phyloP scores from a whole-genome alignment of 1,284 basidiomycete species.

The Pascua guehoae region DNA sequence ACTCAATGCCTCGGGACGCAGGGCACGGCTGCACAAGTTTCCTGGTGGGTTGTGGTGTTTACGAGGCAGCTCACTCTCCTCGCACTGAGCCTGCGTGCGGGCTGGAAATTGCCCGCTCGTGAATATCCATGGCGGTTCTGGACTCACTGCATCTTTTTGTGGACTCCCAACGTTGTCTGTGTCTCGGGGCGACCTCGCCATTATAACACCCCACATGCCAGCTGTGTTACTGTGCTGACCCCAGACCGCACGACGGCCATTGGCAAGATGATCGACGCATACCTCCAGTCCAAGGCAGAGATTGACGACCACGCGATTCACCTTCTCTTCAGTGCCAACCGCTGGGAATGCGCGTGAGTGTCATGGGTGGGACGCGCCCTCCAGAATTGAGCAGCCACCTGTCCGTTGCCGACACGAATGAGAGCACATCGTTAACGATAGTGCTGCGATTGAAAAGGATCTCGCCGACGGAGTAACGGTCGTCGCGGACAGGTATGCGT shows the following conservation, averaged over 20 bases:
- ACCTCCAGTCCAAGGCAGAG: constrained; percentile 76
- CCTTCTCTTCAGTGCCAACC: constrained; percentile 91
- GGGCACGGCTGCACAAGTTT: constrained; percentile 64
- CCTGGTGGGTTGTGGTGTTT: constrained; percentile 61
- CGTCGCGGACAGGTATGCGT: constrained; percentile 92
- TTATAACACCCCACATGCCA: too few species aligned
- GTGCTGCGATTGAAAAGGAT: constrained; percentile 61
- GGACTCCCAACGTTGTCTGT: background rate
- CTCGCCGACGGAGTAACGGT: constrained; percentile 68
- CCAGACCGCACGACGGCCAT: constrained; percentile 87
- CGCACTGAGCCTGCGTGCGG: background rate
- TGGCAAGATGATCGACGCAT: constrained; percentile 89
- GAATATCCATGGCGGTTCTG: too few species aligned
- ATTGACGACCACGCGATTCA: constrained; percentile 90
- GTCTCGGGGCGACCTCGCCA: too few species aligned
- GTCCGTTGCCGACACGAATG: background rate
- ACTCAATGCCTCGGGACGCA: constrained; percentile 45
- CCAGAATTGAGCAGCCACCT: background rate
- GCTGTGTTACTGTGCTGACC: background rate
- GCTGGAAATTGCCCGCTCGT: too few species aligned
- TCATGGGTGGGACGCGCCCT: background rate
- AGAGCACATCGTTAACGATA: constrained; percentile 35
- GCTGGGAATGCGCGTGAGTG: constrained; percentile 90
- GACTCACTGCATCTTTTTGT: background rate
- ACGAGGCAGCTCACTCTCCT: background rate